Conservation (phyloP, 371 early-diverging fungal species). For the Mucor indicus region DNA sequence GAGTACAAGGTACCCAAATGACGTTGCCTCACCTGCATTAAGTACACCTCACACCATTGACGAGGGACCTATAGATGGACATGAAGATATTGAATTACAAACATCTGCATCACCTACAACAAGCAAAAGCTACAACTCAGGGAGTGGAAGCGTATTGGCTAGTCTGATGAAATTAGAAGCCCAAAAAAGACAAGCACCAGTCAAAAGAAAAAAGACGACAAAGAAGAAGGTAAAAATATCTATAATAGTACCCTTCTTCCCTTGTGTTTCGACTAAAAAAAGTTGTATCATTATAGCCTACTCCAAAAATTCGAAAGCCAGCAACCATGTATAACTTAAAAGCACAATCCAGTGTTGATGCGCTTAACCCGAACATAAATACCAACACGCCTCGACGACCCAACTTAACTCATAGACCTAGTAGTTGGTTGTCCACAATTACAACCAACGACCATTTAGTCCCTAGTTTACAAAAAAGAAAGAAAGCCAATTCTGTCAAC, state of each 20-base stretch:
- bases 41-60: too few species aligned
- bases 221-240: slow-evolving; percentile 14
- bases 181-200: slow-evolving; percentile 9
- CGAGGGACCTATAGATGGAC: too few species aligned
- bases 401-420: slow-evolving; percentile 30
- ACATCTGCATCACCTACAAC: not conserved
- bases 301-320: slow-evolving; percentile 21
- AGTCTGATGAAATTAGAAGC: slow-evolving; percentile 44
- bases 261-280: slow-evolving; percentile 2
- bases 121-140: not conserved
- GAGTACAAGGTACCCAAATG: slow-evolving; percentile 1
- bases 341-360: slow-evolving; percentile 6
- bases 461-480: slow-evolving; percentile 39
- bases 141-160: slow-evolving; percentile 36
- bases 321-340: slow-evolving; percentile 26
- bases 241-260: not conserved
- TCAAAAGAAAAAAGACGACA: slow-evolving; percentile 7
- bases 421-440: slow-evolving; percentile 41
- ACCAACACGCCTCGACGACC: slow-evolving; percentile 24
- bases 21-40: not conserved
- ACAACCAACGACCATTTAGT: slow-evolving; percentile 41
- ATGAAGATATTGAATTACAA: not conserved
- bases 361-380: slow-evolving; percentile 6
- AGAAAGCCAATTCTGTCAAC: slow-evolving; percentile 18
- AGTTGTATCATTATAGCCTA: too few species aligned